phyloP scores from a whole-genome alignment of 1,284 basidiomycete species.

The Leccinum glutinopallens region DNA sequence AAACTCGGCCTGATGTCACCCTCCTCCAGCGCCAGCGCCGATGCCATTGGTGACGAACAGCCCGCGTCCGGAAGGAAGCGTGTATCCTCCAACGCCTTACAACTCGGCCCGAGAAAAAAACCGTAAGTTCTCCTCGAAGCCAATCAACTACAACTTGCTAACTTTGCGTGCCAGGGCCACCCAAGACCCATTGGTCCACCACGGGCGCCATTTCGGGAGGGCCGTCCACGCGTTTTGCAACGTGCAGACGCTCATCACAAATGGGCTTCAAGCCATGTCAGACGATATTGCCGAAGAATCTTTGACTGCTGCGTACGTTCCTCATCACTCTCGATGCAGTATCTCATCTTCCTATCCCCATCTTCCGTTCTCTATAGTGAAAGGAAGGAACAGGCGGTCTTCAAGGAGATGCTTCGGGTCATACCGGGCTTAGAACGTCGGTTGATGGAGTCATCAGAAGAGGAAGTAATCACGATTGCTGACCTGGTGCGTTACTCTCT shows the following conservation, averaged over 20 bases:
- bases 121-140: too few relatives aligned
- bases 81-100: too few relatives aligned
- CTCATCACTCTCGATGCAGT: too few relatives aligned
- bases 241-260: not conserved
- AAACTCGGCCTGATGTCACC: too few relatives aligned
- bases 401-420: not conserved
- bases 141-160: too few relatives aligned
- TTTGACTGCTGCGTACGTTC: not conserved
- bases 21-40: too few relatives aligned
- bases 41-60: too few relatives aligned
- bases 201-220: not conserved
- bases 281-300: not conserved
- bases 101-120: too few relatives aligned
- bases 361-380: not conserved
- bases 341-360: too few relatives aligned
- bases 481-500: not conserved
- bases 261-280: not conserved
- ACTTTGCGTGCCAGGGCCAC: too few relatives aligned
- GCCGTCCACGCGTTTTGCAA: not conserved
- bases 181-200: not conserved
- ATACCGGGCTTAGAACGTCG: not conserved
- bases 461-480: not conserved
- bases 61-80: too few relatives aligned
- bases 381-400: not conserved
- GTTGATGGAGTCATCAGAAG: not conserved